phyloP scores from a whole-genome alignment of 257 asterid genomes.

The Solanum dulcamara region DNA sequence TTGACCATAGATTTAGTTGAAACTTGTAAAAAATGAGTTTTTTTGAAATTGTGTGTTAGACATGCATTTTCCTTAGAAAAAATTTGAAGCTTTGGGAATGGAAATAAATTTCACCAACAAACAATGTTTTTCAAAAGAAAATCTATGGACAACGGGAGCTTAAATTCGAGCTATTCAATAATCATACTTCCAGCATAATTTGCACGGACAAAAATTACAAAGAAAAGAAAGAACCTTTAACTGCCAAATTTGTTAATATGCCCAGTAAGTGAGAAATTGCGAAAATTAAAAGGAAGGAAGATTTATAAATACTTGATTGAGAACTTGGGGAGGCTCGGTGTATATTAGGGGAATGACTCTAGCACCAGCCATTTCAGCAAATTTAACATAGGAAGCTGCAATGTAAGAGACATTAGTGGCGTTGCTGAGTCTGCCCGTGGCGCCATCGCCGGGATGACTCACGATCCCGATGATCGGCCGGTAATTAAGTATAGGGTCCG shows the following conservation, averaged over 20 bases:
- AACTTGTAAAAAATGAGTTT: not conserved
- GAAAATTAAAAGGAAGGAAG: not conserved
- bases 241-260: too few species aligned
- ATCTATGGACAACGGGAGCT: not conserved
- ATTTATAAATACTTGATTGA: conserved; percentile 22
- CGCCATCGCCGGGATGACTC: conserved; percentile 92
- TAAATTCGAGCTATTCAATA: not conserved
- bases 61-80: not conserved
- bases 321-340: conserved; percentile 54
- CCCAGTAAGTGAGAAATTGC: too few species aligned
- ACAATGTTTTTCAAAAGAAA: too few species aligned
- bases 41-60: not conserved
- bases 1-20: not conserved
- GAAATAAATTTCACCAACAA: not conserved
- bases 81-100: not conserved
- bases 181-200: too few species aligned
- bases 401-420: conserved; percentile 62
- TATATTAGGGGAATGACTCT: conserved; percentile 81
- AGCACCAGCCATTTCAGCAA: conserved; percentile 84
- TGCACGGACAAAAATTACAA: too few species aligned
- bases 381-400: conserved; percentile 92
- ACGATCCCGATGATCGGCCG: conserved; percentile 81
- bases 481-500: conserved; percentile 45
- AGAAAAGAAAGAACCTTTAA: too few species aligned
- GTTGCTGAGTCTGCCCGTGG: conserved; percentile 70